Conservation (phyloP, 495 filamentous ascomycete species). For the Penicillium canariense region DNA sequence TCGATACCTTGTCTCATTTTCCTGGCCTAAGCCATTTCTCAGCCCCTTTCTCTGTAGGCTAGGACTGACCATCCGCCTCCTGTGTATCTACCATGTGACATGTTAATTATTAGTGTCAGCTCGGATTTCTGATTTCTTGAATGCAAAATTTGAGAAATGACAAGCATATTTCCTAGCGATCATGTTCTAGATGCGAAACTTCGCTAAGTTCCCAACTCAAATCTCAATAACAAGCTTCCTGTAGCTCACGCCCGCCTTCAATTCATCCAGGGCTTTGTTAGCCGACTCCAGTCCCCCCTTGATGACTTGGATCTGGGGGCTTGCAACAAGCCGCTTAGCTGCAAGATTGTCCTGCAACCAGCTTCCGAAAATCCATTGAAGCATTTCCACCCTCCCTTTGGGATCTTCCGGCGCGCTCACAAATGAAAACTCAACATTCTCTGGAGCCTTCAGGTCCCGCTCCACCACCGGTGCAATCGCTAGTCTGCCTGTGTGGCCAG, state of each 20-base stretch:
- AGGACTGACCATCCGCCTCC: no score
- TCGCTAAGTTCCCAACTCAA: neutral
- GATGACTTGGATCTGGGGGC: conserved; percentile 19
- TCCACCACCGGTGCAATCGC: conserved; percentile 16
- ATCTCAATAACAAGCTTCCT: conserved; percentile 21
- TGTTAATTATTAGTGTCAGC: no score
- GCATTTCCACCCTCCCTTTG: conserved; percentile 2
- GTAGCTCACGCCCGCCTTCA: conserved; percentile 19
- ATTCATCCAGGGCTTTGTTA: conserved; percentile 19
- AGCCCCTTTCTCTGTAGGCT: neutral
- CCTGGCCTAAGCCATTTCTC: neutral
- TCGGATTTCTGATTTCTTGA: no score
- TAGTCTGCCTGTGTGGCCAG: neutral
- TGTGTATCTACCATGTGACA: no score
- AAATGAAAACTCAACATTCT: conserved; percentile 12
- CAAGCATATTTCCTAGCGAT: neutral
- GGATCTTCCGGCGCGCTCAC: conserved; percentile 1
- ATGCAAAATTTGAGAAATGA: neutral
- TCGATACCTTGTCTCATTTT: neutral
- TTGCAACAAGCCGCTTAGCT: conserved; percentile 10
- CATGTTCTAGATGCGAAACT: neutral
- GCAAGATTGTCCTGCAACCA: conserved; percentile 16
- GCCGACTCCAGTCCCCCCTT: conserved; percentile 17
- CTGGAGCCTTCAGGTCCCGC: conserved; percentile 6
- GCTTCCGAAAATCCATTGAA: conserved; percentile 7